These are phyloP conservation scores for Lactifluus rugatus DNA, from an alignment of 768 basidiomycete species.

Conservation along the genomic window DNA sequence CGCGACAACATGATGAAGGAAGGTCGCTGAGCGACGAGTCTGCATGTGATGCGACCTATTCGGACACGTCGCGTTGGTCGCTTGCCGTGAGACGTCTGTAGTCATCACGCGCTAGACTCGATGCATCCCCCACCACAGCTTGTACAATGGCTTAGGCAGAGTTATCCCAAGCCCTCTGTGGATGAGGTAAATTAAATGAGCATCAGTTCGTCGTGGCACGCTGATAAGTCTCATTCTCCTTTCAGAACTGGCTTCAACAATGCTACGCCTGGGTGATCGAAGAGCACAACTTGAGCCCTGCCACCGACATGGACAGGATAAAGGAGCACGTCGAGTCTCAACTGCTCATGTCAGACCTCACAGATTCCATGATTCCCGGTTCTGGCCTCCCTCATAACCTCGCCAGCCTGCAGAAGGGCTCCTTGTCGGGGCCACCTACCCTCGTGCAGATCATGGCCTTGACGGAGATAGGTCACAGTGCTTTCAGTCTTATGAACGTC, in stretches of 20 bases:
- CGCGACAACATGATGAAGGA: background rate
- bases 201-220: background rate
- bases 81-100: too few species aligned
- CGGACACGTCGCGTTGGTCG: background rate
- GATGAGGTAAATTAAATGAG: conserved; percentile 42
- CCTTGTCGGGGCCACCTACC: conserved; percentile 38
- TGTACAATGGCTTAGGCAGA: conserved; percentile 41
- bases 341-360: conserved; percentile 60
- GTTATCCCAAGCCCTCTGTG: conserved; percentile 52
- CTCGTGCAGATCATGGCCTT: conserved; percentile 69
- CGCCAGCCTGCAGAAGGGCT: conserved; percentile 28
- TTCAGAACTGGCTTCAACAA: conserved; percentile 65
- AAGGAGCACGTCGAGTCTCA: conserved; percentile 50
- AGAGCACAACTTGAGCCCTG: conserved; percentile 39
- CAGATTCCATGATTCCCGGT: conserved; percentile 58
- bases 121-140: conserved; percentile 31
- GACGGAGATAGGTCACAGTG: conserved; percentile 80
- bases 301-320: conserved; percentile 41
- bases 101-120: background rate
- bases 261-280: conserved; percentile 57
- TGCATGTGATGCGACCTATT: background rate
- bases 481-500: conserved; percentile 66
- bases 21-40: background rate
- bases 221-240: background rate
- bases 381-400: conserved; percentile 56